Evolutionary conservation across 306 rosid genomes (phyloP).

Genomic region (Albizia julibrissin): DNA sequence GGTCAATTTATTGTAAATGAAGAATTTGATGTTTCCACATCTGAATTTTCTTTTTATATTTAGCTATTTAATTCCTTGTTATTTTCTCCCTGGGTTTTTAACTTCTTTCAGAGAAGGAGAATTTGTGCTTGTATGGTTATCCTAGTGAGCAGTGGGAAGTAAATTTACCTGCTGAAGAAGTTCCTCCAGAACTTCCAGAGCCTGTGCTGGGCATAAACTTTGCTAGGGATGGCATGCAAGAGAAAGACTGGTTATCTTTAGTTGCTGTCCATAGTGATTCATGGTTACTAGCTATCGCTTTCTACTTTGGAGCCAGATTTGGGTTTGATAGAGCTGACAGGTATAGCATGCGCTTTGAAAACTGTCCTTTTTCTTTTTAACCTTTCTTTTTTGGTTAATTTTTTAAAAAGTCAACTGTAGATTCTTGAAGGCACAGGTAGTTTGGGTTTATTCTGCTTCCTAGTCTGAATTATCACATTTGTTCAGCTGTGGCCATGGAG

Average conservation of each 20-base stretch:
- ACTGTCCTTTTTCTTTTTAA: neutral
- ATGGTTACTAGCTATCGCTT: constrained; percentile 92
- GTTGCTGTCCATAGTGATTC: constrained; percentile 98
- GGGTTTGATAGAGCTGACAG: constrained; percentile 85
- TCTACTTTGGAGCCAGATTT: constrained; percentile 92
- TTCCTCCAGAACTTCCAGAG: constrained; percentile 95
- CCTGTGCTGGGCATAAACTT: constrained; percentile 94
- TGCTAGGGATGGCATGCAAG: constrained; percentile 96
- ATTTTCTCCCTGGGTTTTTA: constrained; percentile 21
- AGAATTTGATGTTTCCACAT: neutral
- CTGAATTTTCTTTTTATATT: constrained; percentile 10
- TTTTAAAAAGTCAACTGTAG: neutral
- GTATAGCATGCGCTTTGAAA: constrained; percentile 38
- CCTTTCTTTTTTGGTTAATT: neutral
- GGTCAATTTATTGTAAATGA: constrained; percentile 12
- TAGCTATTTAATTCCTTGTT: constrained; percentile 19
- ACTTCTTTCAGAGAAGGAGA: constrained; percentile 80
- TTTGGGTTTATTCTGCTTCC: constrained; percentile 7
- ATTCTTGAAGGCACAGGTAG: neutral
- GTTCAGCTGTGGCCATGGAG: constrained; percentile 2
- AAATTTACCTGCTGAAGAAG: constrained; percentile 96
- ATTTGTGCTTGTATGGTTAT: constrained; percentile 81
- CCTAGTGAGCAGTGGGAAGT: constrained; percentile 98
- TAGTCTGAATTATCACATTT: constrained; percentile 7
- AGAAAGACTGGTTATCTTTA: constrained; percentile 84